These are phyloP conservation scores for Fusarium foetens DNA, from an alignment of 2,329 filamentous ascomycete genomes.

Conservation along the genomic window DNA sequence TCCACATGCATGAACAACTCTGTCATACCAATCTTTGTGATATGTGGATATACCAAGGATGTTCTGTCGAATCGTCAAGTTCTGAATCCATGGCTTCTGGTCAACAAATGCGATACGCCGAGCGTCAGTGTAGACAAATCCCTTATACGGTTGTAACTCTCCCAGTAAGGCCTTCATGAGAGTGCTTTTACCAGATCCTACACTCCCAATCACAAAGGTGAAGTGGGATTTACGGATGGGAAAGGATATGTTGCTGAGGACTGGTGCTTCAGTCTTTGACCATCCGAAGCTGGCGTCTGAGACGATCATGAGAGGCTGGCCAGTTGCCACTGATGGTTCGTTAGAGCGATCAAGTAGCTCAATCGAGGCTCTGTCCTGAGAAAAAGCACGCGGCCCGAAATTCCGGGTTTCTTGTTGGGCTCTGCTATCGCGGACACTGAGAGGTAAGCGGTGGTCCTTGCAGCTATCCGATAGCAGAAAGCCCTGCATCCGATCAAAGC, in stretches of 20 bases:
- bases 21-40: slow-evolving; percentile 9
- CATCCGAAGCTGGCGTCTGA: slow-evolving; percentile 9
- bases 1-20: slow-evolving; percentile 2
- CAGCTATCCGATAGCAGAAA: slow-evolving; percentile 13
- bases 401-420: neutral
- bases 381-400: accelerated
- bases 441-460: slow-evolving; percentile 14
- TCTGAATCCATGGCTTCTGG: slow-evolving; percentile 20
- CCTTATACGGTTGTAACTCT: slow-evolving; percentile 5
- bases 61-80: slow-evolving; percentile 13
- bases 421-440: neutral
- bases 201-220: slow-evolving; percentile 11
- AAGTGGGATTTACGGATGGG: slow-evolving; percentile 12
- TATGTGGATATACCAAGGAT: slow-evolving; percentile 7
- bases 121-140: slow-evolving; percentile 7
- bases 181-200: slow-evolving; percentile 11
- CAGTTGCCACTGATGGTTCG: neutral
- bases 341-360: neutral
- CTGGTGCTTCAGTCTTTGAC: neutral
- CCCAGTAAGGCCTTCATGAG: slow-evolving; percentile 15
- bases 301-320: slow-evolving; percentile 7
- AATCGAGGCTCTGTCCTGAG: neutral
- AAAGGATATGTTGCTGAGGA: neutral
- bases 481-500: slow-evolving; percentile 10
- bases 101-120: slow-evolving; percentile 11